These are phyloP conservation scores for Kickxella alabastrina DNA, from an alignment of 192 early-diverging fungal genomes.

Conservation along the genomic window DNA sequence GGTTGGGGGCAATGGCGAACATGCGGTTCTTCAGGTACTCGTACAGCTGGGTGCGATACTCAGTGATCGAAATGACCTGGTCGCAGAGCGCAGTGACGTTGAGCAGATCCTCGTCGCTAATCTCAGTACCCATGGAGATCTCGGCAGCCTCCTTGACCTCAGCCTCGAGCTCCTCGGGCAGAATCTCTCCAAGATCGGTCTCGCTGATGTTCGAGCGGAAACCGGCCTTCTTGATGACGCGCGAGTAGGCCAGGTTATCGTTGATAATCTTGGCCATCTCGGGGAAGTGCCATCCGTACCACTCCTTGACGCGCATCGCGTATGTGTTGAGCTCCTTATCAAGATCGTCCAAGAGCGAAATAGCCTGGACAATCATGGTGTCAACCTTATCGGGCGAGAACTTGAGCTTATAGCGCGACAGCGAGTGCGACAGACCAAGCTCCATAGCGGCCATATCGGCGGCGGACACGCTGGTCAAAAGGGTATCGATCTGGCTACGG, in stretches of 20 bases:
- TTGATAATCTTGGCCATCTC: constrained; percentile 95
- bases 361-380: constrained; percentile 99
- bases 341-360: constrained; percentile 93
- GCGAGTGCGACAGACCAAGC: constrained; percentile 97
- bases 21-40: constrained; percentile 98
- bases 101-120: constrained; percentile 93
- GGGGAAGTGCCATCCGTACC: constrained; percentile 99
- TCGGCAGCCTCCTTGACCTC: constrained; percentile 97
- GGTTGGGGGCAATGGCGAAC: constrained; percentile 83
- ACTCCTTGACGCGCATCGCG: constrained; percentile 96
- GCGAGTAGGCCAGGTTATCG: constrained; percentile 93
- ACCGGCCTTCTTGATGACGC: constrained; percentile 84
- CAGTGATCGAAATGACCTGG: constrained; percentile 92
- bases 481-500: constrained; percentile 84
- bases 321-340: constrained; percentile 99
- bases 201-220: constrained; percentile 78
- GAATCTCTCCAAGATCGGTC: constrained; percentile 75
- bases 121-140: constrained; percentile 98
- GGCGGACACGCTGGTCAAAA: constrained; percentile 83
- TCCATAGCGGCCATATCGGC: constrained; percentile 93
- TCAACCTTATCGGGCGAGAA: constrained; percentile 99
- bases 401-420: constrained; percentile 99
- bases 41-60: constrained; percentile 92
- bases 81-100: constrained; percentile 93
- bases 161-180: constrained; percentile 88